Conservation (phyloP, 257 asterid genomes). For the Osmanthus fragrans region DNA sequence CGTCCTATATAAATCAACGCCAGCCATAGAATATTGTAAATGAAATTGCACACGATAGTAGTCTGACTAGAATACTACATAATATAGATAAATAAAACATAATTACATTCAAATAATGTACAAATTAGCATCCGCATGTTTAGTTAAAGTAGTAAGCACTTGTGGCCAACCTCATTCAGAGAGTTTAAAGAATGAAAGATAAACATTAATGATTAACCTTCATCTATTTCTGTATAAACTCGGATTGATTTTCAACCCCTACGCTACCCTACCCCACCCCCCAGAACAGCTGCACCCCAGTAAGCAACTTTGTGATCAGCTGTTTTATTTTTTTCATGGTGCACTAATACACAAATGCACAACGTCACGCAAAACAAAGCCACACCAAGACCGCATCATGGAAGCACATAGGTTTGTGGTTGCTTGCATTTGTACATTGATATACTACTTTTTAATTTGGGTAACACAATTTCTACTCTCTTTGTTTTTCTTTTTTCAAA, state of each 20-base stretch:
- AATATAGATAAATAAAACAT: constrained; percentile 5
- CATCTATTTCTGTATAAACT: not conserved
- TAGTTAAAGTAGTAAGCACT: not conserved
- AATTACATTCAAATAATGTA: not conserved
- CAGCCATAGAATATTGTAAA: constrained; percentile 6
- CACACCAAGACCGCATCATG: not conserved
- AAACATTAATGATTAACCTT: not conserved
- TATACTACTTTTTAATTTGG: not conserved
- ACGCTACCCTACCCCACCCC: not conserved
- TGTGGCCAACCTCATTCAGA: too few species aligned
- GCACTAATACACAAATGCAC: not conserved
- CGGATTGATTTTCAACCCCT: not conserved
- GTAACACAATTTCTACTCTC: not conserved
- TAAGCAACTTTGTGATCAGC: constrained; percentile 10
- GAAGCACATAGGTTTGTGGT: not conserved
- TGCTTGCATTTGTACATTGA: not conserved
- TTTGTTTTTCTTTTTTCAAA: not conserved
- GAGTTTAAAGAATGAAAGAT: not conserved
- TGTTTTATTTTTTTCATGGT: constrained; percentile 1
- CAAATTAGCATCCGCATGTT: not conserved
- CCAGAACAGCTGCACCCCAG: not conserved
- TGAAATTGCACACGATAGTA: constrained; percentile 14
- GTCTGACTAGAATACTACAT: not conserved
- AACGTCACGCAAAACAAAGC: not conserved
- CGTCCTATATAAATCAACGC: constrained; percentile 51